A percentile compares a stretch with the other conserved stretches of the same genome.
These are phyloP conservation scores for Viola odorata DNA, from an alignment of 345 rosid species.

Conservation along the genomic window DNA sequence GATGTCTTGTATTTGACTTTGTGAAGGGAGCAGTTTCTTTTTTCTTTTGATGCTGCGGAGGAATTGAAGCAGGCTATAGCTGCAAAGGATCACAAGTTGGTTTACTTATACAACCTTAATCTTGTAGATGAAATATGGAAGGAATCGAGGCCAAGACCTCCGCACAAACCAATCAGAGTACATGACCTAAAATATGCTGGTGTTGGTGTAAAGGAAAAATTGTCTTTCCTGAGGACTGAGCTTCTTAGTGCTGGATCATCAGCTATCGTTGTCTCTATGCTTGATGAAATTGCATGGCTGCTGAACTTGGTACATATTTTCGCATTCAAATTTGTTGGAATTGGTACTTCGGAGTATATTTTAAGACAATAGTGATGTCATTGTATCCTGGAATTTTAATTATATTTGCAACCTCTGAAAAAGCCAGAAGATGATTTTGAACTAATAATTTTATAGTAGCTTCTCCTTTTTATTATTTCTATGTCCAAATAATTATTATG, in stretches of 20 bases:
- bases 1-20: constrained; percentile 40
- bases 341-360: too few relatives aligned
- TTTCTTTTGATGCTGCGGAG: constrained; percentile 91
- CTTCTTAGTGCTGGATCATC: constrained; percentile 66
- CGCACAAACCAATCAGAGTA: constrained; percentile 63
- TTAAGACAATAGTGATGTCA: too few relatives aligned
- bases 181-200: constrained; percentile 91
- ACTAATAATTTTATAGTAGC: not conserved
- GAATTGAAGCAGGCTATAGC: constrained; percentile 78
- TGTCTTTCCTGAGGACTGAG: constrained; percentile 60
- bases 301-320: constrained; percentile 68
- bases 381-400: not conserved
- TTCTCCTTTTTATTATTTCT: constrained; percentile 5
- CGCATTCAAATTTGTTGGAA: constrained; percentile 1
- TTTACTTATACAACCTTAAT: constrained; percentile 64
- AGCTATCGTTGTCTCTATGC: constrained; percentile 83
- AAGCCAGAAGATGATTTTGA: not conserved
- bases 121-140: constrained; percentile 92
- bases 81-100: constrained; percentile 71
- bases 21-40: constrained; percentile 98
- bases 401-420: not conserved
- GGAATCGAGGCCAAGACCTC: constrained; percentile 77
- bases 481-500: not conserved
- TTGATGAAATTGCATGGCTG: constrained; percentile 95
- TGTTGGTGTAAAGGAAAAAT: constrained; percentile 63